Evolutionary conservation across 176 grass and related monocot species (phyloP), one percentile per base, ranked within the genome.

Genomic region (Oryza coarctata): DNA sequence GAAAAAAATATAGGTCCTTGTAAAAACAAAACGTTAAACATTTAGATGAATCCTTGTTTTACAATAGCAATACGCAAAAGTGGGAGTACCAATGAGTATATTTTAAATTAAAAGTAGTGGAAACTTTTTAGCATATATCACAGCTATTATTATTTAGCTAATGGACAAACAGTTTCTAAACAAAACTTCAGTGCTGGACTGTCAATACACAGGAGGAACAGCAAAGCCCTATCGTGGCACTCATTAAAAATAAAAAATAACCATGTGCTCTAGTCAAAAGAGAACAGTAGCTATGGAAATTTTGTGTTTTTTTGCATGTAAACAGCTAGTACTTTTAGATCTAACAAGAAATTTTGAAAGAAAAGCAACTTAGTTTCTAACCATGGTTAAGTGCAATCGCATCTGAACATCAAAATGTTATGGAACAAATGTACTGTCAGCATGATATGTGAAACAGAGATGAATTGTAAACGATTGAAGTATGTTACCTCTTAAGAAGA

Each of bases 401-500:
- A 22, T 70, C 74, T 65, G 32, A 78, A 68, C 43, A 67, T 10
- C 65, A 61, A 18, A 64, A 66, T 63, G 64, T 62, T 52, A 22
- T 18, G 22, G 49, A 20, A 52, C 0, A 20, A 20, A 52, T 52
- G 49, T 52, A 52, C 49, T 52, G 10, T 52, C 18, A 52, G 49
- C 49, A 20, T 52, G 49, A 52, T 52, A 52, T 52, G 49, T 52
- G 49, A 52, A 52, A 52, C 17, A 52, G 15, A 18, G 3, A 52
- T 58, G 52, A 58, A 22, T 22, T 70, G 30, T 25, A 35, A 69
- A 25, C 31, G 63, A 30, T 71, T 17, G 66, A 82, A 62, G 68
- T 30, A 12, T 79, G 79, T 76, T 71, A 94, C 92, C 92, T 90
- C 79, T 90, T 76, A 77, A 91, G 88, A 83, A 94, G 88, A 87